Evolutionary conservation across 1,284 basidiomycete genomes (phyloP).

Genomic region (Sporisorium iseilematis-ciliati): DNA sequence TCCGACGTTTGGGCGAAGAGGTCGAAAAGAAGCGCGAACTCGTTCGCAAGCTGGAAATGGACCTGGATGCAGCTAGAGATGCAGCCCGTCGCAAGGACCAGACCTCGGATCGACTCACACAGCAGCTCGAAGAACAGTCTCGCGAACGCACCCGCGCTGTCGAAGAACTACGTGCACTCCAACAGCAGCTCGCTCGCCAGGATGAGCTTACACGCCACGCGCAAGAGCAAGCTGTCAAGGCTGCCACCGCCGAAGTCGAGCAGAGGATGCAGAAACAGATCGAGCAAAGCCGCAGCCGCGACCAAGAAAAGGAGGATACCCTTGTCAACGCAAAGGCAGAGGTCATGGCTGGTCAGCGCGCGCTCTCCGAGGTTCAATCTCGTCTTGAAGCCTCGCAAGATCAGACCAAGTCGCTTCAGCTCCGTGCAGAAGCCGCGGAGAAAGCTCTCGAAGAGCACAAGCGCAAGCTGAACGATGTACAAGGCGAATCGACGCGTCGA

Average conservation of each 20-base stretch:
- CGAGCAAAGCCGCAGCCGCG: constrained; percentile 27
- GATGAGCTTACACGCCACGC: constrained; percentile 23
- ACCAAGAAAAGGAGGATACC: constrained; percentile 33
- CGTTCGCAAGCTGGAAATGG: constrained; percentile 29
- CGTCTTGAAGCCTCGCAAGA: constrained; percentile 20
- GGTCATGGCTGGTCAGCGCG: constrained; percentile 27
- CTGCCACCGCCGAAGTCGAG: constrained; percentile 33
- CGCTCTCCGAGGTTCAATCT: constrained; percentile 22
- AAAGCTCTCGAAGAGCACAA: constrained; percentile 22
- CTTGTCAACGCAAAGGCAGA: constrained; percentile 36
- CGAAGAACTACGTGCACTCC: constrained; percentile 18
- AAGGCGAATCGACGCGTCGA: constrained; percentile 12
- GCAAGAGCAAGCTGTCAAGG: constrained; percentile 20
- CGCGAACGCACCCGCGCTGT: constrained; percentile 27
- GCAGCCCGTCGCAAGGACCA: constrained; percentile 22
- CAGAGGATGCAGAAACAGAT: constrained; percentile 22
- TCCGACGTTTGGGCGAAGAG: constrained; percentile 35
- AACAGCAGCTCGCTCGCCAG: constrained; percentile 13
- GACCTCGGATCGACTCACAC: constrained; percentile 25
- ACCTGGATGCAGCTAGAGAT: constrained; percentile 17
- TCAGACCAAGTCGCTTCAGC: constrained; percentile 20
- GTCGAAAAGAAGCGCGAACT: constrained; percentile 31
- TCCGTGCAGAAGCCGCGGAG: constrained; percentile 33
- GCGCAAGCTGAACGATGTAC: constrained; percentile 18
- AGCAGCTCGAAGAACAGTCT: constrained; percentile 39